Conservation (phyloP, 306 rosid species). For the Fragaria nilgerrensis region DNA sequence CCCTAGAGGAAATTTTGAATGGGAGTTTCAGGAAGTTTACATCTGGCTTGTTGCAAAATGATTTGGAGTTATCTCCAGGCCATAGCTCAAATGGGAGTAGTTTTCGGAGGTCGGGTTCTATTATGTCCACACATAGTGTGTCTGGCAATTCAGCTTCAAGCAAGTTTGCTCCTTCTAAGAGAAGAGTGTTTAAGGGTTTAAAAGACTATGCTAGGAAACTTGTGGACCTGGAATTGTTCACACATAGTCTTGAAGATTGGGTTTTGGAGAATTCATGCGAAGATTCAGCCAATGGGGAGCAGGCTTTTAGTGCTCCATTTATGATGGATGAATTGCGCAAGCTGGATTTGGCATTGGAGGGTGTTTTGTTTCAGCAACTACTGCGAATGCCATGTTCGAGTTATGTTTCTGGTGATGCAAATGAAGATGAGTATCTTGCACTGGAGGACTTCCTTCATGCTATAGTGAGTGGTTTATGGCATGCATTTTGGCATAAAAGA, state of each 20-base stretch:
- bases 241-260: slow-evolving; percentile 68
- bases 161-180: slow-evolving; percentile 50
- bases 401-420: slow-evolving; percentile 37
- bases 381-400: slow-evolving; percentile 67
- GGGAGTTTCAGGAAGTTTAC: slow-evolving; percentile 47
- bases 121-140: slow-evolving; percentile 52
- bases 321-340: slow-evolving; percentile 65
- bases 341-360: slow-evolving; percentile 88
- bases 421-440: slow-evolving; percentile 77
- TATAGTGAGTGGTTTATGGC: slow-evolving; percentile 75
- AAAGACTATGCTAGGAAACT: slow-evolving; percentile 75
- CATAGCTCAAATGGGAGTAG: slow-evolving; percentile 82
- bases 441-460: slow-evolving; percentile 83
- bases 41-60: slow-evolving; percentile 62
- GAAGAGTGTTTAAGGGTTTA: slow-evolving; percentile 66
- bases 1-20: slow-evolving; percentile 35
- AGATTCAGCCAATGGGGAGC: slow-evolving; percentile 49
- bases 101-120: slow-evolving; percentile 72
- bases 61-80: slow-evolving; percentile 62
- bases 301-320: slow-evolving; percentile 57
- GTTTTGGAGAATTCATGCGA: slow-evolving; percentile 54
- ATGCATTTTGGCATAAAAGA: slow-evolving; percentile 86
- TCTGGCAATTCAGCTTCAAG: slow-evolving; percentile 66
- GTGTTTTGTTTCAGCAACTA: slow-evolving; percentile 79
- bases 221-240: slow-evolving; percentile 58